Conservation (phyloP, 2,329 filamentous ascomycete genomes). For the Conoideocrella luteorostrata region DNA sequence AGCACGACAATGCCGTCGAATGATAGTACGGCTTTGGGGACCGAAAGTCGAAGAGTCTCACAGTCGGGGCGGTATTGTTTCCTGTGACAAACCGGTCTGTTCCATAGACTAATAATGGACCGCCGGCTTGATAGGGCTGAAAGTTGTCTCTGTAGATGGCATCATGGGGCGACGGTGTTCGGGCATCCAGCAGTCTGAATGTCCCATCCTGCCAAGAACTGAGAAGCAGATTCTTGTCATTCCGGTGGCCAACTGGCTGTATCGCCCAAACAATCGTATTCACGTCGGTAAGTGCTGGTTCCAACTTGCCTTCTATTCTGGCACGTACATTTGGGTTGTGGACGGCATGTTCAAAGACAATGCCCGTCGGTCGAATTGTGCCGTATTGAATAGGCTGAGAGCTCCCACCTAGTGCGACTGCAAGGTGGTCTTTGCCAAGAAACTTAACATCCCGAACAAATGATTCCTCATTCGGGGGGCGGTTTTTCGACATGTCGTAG, state of each 20-base stretch:
- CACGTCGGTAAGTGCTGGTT: slow-evolving; percentile 14
- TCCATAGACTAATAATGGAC: slow-evolving; percentile 43
- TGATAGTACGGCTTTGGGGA: slow-evolving; percentile 42
- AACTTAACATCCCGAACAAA: slow-evolving; percentile 34
- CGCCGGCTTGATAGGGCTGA: slow-evolving; percentile 38
- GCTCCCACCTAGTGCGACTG: slow-evolving; percentile 37
- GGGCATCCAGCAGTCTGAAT: slow-evolving; percentile 43
- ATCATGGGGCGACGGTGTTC: slow-evolving; percentile 40
- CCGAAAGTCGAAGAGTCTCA: slow-evolving; percentile 51
- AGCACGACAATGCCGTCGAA: slow-evolving; percentile 41
- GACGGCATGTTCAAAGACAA: slow-evolving; percentile 29
- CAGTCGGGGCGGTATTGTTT: slow-evolving; percentile 32
- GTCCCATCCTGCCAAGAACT: slow-evolving; percentile 50
- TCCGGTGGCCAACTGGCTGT: slow-evolving; percentile 33
- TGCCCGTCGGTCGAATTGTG: slow-evolving; percentile 38
- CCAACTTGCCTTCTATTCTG: background rate
- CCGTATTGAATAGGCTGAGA: slow-evolving; percentile 38
- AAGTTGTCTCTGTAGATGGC: slow-evolving; percentile 47
- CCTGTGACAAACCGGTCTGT: slow-evolving; percentile 45
- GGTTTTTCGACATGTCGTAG: slow-evolving; percentile 19
- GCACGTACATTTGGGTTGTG: slow-evolving; percentile 19
- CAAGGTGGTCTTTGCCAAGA: slow-evolving; percentile 38
- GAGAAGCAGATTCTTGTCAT: slow-evolving; percentile 36
- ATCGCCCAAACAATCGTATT: slow-evolving; percentile 39
- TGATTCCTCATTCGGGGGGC: slow-evolving; percentile 15